Percentiles rank a stretch among this genome's conserved stretches.
Evolutionary conservation across 1,284 basidiomycete species (phyloP).

Genomic region (Malassezia restricta): DNA sequence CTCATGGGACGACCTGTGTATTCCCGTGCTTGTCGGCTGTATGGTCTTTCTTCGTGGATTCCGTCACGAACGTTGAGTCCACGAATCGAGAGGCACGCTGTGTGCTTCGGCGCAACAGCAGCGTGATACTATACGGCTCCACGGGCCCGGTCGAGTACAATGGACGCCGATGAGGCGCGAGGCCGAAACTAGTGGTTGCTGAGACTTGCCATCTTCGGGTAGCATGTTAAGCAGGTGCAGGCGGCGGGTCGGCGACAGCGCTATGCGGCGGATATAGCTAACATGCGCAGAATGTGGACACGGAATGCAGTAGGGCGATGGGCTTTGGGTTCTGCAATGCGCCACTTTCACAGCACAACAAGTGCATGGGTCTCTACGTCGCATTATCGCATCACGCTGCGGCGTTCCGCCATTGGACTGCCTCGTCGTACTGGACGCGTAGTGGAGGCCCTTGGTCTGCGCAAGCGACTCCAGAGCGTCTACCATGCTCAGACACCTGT

Average conservation of each 20-base stretch:
- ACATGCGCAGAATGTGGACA: not conserved
- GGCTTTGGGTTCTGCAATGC: too few species aligned
- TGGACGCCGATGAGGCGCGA: not conserved
- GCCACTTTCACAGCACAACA: too few species aligned
- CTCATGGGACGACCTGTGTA: not conserved
- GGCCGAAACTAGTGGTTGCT: constrained; percentile 16
- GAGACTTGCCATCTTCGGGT: not conserved
- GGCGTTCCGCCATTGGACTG: constrained; percentile 68
- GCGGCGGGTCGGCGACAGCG: not conserved
- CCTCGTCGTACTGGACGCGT: constrained; percentile 61
- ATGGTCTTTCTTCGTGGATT: constrained; percentile 15
- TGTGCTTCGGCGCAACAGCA: not conserved
- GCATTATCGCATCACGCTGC: constrained; percentile 71
- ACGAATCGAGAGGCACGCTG: constrained; percentile 15
- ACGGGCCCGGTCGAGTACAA: constrained; percentile 6
- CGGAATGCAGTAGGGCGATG: too few species aligned
- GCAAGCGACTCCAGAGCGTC: constrained; percentile 66
- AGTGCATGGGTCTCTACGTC: constrained; percentile 47
- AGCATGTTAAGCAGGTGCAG: not conserved
- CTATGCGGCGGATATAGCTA: not conserved
- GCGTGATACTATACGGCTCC: constrained; percentile 2
- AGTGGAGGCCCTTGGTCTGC: constrained; percentile 62
- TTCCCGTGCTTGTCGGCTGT: constrained; percentile 5
- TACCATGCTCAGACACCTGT: constrained; percentile 62
- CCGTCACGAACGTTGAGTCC: constrained; percentile 13